A percentile compares a stretch with the other conserved stretches of the same genome.
Evolutionary conservation across 345 rosid species (phyloP).

Genomic region (Eucalyptus cloeziana): DNA sequence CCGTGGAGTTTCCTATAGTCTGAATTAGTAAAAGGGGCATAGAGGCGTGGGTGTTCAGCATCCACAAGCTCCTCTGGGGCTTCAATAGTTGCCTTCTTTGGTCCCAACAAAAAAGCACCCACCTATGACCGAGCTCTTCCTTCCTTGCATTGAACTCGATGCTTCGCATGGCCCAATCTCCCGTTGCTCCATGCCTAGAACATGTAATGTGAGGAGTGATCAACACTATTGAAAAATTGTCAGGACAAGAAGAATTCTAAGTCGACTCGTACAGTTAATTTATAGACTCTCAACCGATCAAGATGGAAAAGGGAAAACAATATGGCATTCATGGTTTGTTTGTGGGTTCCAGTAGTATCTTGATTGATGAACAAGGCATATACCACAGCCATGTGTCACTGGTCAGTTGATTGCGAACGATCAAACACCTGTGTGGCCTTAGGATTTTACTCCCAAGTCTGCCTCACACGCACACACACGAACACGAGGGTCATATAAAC

Average conservation of each 20-base stretch:
- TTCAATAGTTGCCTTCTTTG: slow-evolving; percentile 25
- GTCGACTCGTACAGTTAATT: background rate
- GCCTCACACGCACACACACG: no score
- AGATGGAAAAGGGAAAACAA: background rate
- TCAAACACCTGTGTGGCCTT: no score
- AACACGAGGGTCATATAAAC: no score
- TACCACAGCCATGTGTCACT: slow-evolving; percentile 19
- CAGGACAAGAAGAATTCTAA: background rate
- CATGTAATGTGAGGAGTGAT: background rate
- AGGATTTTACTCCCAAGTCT: no score
- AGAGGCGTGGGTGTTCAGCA: slow-evolving; percentile 33
- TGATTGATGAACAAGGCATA: background rate
- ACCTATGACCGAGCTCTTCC: slow-evolving; percentile 44
- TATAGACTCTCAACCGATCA: background rate
- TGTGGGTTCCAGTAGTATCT: background rate
- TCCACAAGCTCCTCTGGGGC: slow-evolving; percentile 31
- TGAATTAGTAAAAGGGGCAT: slow-evolving; percentile 23
- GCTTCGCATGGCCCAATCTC: slow-evolving; percentile 47
- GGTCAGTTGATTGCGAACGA: no score
- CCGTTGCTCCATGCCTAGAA: slow-evolving; percentile 76
- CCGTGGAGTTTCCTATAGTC: slow-evolving; percentile 31
- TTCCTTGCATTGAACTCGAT: slow-evolving; percentile 72
- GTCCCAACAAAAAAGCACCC: slow-evolving; percentile 64
- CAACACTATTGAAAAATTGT: no score
- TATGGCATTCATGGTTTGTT: background rate